These are phyloP conservation scores for Parsonsia alboflavescens DNA, from an alignment of 257 asterid genomes.

Conservation along the genomic window DNA sequence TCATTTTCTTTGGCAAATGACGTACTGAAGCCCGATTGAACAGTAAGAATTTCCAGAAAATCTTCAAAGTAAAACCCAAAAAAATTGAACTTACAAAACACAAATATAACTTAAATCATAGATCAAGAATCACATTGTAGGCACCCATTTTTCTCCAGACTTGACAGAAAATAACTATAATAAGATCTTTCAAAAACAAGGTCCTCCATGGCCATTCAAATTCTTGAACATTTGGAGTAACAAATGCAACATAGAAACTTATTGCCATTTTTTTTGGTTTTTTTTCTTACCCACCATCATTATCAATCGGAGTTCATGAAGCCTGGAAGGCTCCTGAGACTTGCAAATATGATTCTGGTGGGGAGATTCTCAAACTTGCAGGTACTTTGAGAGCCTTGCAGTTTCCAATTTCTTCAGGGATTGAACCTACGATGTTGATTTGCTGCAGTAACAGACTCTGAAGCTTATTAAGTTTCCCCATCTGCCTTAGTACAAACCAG, in stretches of 20 bases:
- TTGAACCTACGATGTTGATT: no score
- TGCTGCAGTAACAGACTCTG: no score
- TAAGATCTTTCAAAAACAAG: background rate
- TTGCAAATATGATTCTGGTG: no score
- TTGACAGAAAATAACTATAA: background rate
- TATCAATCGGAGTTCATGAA: no score
- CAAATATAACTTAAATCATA: background rate
- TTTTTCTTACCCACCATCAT: no score
- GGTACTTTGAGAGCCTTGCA: no score
- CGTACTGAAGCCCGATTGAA: background rate
- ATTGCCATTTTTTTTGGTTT: conserved; percentile 42
- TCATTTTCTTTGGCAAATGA: background rate
- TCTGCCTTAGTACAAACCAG: no score
- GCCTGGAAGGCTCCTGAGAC: no score
- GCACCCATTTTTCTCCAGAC: background rate
- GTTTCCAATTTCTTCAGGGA: no score
- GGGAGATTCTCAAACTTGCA: no score
- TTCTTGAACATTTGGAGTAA: background rate
- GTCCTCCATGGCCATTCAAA: background rate
- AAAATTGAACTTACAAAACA: background rate
- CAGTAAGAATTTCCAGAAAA: background rate
- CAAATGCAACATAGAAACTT: conserved; percentile 18
- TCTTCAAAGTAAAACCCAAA: background rate
- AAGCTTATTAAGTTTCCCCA: no score
- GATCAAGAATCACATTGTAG: conserved; percentile 9